Base-by-base conservation (phyloP, 805 yeast species). In the Komagataella phaffii region DNA sequence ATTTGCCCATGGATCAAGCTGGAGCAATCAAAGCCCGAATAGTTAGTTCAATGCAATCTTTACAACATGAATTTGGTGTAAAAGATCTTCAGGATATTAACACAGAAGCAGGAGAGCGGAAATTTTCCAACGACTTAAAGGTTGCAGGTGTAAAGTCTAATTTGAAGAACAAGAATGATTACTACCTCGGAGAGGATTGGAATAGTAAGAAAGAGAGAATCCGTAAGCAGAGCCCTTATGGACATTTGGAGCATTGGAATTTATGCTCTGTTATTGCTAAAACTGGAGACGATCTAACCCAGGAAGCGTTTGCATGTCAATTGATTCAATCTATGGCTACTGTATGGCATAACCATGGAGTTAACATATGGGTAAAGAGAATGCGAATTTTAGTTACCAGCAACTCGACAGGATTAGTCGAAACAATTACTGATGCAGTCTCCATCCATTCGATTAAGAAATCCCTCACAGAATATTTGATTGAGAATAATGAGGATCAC, bases 301-400 rank as follows among this genome's bases (percentile, higher is more conserved):
- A 93, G 64, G 99, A 93, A 65, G 96, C 99, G 0, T 89, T 93
- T 72, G 99, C 99, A 0, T 89, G 96, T 56, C 99, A 93, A 64
- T 65, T 93, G 47, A 91, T 93, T 50, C 84, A 85, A 54, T 84
- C 95, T 21, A 87, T 91, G 68, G 81, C 95, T 1, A 80, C 80
- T 50, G 80, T 88, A 47, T 93, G 98, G 98, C 77, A 78, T 49
- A 76, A 72, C 30, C 77, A 79, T 21, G 73, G 74, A 2, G 80
- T 86, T 6, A 82, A 76, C 24, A 88, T 83, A 3, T 93, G 99
- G 98, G 93, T 90, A 3, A 91, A 90, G 59, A 75, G 83, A 56
- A 91, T 93, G 98, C 81, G 88, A 59, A 93, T 93, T 52, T 71
- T 93, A 54, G 83, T 91, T 46, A 93, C 99, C 0, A 85, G 96